Conservation (phyloP, 78 protist species). For the Neovahlkampfia damariscottae region DNA sequence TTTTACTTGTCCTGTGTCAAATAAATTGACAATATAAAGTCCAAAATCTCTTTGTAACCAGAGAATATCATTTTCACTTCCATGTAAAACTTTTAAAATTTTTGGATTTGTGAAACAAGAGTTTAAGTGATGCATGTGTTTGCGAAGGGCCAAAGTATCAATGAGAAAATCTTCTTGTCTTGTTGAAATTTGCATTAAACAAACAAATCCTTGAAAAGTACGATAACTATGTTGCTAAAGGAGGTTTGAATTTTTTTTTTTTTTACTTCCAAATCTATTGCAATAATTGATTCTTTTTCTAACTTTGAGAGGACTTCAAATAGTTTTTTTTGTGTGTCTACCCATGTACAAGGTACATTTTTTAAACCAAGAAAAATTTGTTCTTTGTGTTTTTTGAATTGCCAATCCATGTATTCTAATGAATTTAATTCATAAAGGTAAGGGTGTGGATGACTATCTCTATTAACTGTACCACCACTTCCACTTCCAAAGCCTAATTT, state of each 20-base stretch:
- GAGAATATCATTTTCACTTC: conserved; percentile 66
- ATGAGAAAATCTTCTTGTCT: conserved; percentile 74
- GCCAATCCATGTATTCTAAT: not conserved
- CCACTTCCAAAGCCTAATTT: not conserved
- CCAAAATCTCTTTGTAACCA: conserved; percentile 94
- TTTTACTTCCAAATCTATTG: not conserved
- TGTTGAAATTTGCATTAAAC: conserved; percentile 92
- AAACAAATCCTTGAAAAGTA: conserved; percentile 81
- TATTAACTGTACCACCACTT: conserved; percentile 5
- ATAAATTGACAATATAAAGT: conserved; percentile 92
- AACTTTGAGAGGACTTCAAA: not conserved
- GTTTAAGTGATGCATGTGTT: conserved; percentile 33
- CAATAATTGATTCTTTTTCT: not conserved
- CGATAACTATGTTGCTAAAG: conserved; percentile 76
- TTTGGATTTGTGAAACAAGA: conserved; percentile 60
- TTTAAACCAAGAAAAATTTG: not conserved
- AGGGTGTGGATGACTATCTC: conserved; percentile 14
- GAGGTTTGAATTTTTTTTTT: too few relatives aligned
- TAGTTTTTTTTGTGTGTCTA: not conserved
- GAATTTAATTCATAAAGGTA: not conserved
- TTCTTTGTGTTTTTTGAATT: not conserved
- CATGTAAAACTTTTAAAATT: conserved; percentile 84
- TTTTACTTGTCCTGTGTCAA: conserved; percentile 96
- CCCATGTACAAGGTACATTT: not conserved
- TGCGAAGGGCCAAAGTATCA: conserved; percentile 79